A percentile compares a stretch with the other conserved stretches of the same genome.
Evolutionary conservation across 2,329 filamentous ascomycete species (phyloP).

Genomic region (Aspergillus hiratsukae): DNA sequence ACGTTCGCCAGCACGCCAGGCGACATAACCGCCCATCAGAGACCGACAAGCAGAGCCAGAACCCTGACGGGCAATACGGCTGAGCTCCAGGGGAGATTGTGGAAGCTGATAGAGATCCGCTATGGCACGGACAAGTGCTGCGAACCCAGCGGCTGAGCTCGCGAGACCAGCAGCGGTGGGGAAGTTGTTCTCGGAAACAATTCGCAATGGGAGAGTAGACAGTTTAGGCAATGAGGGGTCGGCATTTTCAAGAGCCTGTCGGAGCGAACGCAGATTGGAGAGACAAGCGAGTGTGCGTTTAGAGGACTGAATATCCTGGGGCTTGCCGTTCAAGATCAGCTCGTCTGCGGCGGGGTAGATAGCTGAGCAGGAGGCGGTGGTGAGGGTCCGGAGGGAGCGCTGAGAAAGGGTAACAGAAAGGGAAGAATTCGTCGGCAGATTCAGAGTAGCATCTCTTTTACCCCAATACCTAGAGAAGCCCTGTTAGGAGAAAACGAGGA

Average conservation of each 20-base stretch:
- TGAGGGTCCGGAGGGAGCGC: conserved; percentile 87
- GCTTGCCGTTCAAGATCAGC: conserved; percentile 77
- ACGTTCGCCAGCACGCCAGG: conserved; percentile 76
- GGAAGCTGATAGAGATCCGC: conserved; percentile 87
- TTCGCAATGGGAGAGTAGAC: conserved; percentile 68
- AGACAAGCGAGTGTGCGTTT: conserved; percentile 94
- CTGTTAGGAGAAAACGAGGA: conserved; percentile 4
- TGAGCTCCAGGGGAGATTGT: conserved; percentile 75
- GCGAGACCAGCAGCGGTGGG: conserved; percentile 89
- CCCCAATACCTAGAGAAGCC: conserved; percentile 71
- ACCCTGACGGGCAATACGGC: conserved; percentile 84
- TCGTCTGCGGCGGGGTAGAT: conserved; percentile 63
- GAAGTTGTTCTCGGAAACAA: conserved; percentile 98
- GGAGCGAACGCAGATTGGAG: conserved; percentile 73
- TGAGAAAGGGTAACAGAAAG: conserved; percentile 96
- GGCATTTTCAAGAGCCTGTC: conserved; percentile 67
- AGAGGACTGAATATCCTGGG: conserved; percentile 74
- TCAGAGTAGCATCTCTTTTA: conserved; percentile 88
- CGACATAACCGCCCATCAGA: conserved; percentile 92
- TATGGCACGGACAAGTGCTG: conserved; percentile 69
- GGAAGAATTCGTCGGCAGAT: conserved; percentile 96
- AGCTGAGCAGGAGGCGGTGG: conserved; percentile 84
- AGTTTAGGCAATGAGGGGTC: conserved; percentile 77
- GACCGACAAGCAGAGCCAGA: conserved; percentile 92
- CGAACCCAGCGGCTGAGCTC: conserved; percentile 61